Conservation (phyloP, 495 filamentous ascomycete genomes). For the Hypoxylon subgilvum region DNA sequence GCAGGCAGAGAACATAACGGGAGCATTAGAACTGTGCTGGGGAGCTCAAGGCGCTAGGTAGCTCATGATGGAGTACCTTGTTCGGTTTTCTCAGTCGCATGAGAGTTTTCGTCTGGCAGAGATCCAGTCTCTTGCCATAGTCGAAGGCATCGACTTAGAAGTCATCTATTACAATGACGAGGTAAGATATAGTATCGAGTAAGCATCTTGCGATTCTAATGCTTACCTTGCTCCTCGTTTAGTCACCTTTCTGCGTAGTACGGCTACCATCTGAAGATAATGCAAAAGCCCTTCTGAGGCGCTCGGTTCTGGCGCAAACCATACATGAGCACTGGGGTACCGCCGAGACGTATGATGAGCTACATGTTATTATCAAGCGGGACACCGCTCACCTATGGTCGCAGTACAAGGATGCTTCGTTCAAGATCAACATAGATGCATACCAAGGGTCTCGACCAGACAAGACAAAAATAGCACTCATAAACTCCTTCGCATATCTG, state of each 20-base stretch:
- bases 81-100: slow-evolving; percentile 88
- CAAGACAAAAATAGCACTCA: slow-evolving; percentile 66
- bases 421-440: slow-evolving; percentile 81
- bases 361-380: slow-evolving; percentile 68
- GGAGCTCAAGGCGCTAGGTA: background rate
- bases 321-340: slow-evolving; percentile 90
- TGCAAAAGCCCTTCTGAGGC: slow-evolving; percentile 69
- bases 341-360: slow-evolving; percentile 67
- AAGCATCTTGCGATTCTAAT: background rate
- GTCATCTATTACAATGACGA: slow-evolving; percentile 72
- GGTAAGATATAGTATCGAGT: slow-evolving; percentile 55
- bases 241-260: slow-evolving; percentile 87
- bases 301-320: slow-evolving; percentile 78
- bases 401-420: slow-evolving; percentile 65
- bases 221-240: slow-evolving; percentile 19
- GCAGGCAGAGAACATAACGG: background rate
- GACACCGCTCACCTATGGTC: slow-evolving; percentile 69
- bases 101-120: slow-evolving; percentile 89
- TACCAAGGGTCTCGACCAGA: slow-evolving; percentile 72
- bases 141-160: slow-evolving; percentile 70
- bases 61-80: slow-evolving; percentile 73
- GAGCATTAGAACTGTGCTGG: slow-evolving; percentile 8
- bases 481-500: slow-evolving; percentile 81
- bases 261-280: slow-evolving; percentile 67
- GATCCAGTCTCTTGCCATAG: slow-evolving; percentile 77